Conservation (phyloP, 805 yeast species). For the Kluyveromyces starmeri region DNA sequence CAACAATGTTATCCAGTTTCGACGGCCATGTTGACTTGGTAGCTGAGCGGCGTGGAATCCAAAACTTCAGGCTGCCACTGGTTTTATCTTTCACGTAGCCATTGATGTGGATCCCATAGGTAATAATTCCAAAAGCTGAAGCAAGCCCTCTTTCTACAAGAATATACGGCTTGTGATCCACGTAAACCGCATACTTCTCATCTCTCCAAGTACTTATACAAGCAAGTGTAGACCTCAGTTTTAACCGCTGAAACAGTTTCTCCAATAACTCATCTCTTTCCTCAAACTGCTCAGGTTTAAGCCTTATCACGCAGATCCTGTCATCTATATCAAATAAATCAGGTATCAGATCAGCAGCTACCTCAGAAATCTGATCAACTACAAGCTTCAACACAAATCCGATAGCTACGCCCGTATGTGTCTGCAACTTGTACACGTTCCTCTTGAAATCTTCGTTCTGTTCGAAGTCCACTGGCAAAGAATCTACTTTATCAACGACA, state of each 20-base stretch:
- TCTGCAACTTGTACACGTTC: conserved; percentile 27
- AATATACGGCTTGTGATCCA: conserved; percentile 47
- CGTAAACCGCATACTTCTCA: conserved; percentile 70
- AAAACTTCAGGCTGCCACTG: conserved; percentile 42
- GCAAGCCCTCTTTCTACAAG: conserved; percentile 74
- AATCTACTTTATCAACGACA: conserved; percentile 23
- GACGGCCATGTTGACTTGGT: conserved; percentile 85
- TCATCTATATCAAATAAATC: conserved; percentile 26
- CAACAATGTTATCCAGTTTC: conserved; percentile 86
- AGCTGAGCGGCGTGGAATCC: conserved; percentile 79
- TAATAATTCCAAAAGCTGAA: conserved; percentile 73
- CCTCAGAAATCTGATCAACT: conserved; percentile 25
- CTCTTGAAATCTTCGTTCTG: conserved; percentile 13
- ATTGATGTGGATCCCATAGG: conserved; percentile 83
- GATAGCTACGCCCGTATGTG: conserved; percentile 31
- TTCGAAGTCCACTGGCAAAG: conserved; percentile 18
- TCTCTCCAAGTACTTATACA: conserved; percentile 70
- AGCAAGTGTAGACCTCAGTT: conserved; percentile 28
- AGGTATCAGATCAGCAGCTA: conserved; percentile 9
- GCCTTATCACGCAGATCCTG: conserved; percentile 21
- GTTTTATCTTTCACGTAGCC: conserved; percentile 55
- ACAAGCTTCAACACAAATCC: conserved; percentile 35
- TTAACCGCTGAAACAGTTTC: conserved; percentile 36
- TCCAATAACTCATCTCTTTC: conserved; percentile 34
- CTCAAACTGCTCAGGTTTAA: conserved; percentile 26